Evolutionary conservation across 768 basidiomycete genomes (phyloP).

Genomic region (Grammothele lineata): DNA sequence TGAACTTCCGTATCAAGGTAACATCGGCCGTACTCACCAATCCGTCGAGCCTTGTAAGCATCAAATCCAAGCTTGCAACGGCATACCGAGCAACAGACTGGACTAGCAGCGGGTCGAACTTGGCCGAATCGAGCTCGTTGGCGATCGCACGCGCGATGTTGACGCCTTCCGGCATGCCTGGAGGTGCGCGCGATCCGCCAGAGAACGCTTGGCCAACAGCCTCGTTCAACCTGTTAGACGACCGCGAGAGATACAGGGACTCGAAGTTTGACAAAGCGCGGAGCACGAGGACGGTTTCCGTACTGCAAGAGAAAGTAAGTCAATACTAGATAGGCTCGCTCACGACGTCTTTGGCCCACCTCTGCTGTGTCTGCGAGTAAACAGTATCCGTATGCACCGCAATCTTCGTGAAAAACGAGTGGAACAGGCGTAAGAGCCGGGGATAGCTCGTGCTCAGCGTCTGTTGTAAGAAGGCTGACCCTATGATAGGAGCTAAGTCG

Average conservation of each 20-base stretch:
- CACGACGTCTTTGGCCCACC: slow-evolving; percentile 37
- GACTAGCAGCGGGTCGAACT: slow-evolving; percentile 88
- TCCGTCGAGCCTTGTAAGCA: slow-evolving; percentile 58
- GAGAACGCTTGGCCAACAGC: slow-evolving; percentile 73
- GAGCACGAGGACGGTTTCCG: slow-evolving; percentile 87
- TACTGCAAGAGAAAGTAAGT: slow-evolving; percentile 49
- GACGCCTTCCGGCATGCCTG: slow-evolving; percentile 71
- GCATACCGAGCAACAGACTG: slow-evolving; percentile 74
- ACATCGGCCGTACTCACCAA: slow-evolving; percentile 46
- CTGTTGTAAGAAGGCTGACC: slow-evolving; percentile 87
- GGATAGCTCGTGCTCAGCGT: slow-evolving; percentile 86
- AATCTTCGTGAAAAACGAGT: slow-evolving; percentile 95
- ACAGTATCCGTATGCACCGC: slow-evolving; percentile 93
- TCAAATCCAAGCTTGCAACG: slow-evolving; percentile 61
- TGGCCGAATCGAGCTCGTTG: slow-evolving; percentile 91
- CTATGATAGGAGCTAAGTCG: slow-evolving; percentile 44
- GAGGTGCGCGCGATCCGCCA: slow-evolving; percentile 64
- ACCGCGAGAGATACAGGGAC: slow-evolving; percentile 81
- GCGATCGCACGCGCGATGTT: slow-evolving; percentile 71
- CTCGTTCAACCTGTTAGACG: slow-evolving; percentile 81
- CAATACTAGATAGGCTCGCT: too few relatives aligned
- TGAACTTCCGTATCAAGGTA: not conserved
- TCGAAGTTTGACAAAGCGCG: slow-evolving; percentile 84
- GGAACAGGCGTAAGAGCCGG: slow-evolving; percentile 82
- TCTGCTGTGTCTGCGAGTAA: slow-evolving; percentile 81